Conservation (phyloP, 345 rosid genomes). For the Durio zibethinus region DNA sequence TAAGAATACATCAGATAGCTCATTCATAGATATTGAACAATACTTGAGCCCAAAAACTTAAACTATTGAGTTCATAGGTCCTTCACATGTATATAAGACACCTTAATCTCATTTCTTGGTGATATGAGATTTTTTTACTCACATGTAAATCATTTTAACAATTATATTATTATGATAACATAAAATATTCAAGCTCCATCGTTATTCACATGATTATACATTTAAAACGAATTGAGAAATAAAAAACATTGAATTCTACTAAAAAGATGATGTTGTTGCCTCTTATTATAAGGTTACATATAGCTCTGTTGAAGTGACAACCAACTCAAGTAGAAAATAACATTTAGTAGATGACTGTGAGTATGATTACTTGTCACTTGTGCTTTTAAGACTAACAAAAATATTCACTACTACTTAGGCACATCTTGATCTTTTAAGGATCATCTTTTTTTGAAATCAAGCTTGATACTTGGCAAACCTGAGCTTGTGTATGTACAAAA, state of each 20-base stretch:
- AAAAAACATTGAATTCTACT: neutral
- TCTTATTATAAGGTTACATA: neutral
- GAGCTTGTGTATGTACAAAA: conserved; percentile 16
- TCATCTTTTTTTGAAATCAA: neutral
- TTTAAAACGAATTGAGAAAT: neutral
- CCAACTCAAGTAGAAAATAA: neutral
- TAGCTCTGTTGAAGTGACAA: too few relatives aligned
- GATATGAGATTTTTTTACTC: too few relatives aligned
- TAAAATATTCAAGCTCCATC: neutral
- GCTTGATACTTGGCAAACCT: conserved; percentile 14
- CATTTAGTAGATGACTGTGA: neutral
- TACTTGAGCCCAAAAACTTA: too few relatives aligned
- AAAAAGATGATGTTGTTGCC: neutral
- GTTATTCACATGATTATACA: neutral
- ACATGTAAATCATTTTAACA: too few relatives aligned
- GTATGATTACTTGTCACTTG: neutral
- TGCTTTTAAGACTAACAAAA: neutral
- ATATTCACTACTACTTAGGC: neutral
- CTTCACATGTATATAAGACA: too few relatives aligned
- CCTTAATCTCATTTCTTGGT: too few relatives aligned
- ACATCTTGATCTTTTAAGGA: conserved; percentile 4
- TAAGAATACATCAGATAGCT: too few relatives aligned
- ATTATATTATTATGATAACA: too few relatives aligned
- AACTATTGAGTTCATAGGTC: too few relatives aligned
- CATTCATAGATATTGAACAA: too few relatives aligned